Conservation (phyloP, 2,329 filamentous ascomycete genomes). For the Pseudomassariella vexata region DNA sequence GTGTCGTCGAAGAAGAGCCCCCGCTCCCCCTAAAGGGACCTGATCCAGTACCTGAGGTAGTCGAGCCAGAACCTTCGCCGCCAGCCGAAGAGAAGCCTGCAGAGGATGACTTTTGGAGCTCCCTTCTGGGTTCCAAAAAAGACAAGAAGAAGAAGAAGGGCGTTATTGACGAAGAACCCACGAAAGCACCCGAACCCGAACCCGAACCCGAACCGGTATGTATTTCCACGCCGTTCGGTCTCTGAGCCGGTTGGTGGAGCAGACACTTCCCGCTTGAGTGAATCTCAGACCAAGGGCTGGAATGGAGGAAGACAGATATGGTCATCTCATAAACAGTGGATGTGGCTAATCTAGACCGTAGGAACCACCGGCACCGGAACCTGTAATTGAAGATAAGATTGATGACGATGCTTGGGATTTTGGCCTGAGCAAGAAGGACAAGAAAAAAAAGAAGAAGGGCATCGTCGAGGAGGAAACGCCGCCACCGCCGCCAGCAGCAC, state of each 20-base stretch:
- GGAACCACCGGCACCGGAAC: slow-evolving; percentile 15
- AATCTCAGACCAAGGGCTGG: too few species aligned
- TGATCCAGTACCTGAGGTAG: slow-evolving; percentile 1
- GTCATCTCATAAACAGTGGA: too few species aligned
- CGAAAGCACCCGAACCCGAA: slow-evolving; percentile 23
- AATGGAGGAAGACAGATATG: too few species aligned
- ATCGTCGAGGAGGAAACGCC: slow-evolving; percentile 10
- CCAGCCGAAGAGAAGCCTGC: slow-evolving; percentile 14
- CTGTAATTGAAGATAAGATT: slow-evolving; percentile 17
- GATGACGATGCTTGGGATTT: slow-evolving; percentile 30
- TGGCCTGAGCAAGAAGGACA: slow-evolving; percentile 23
- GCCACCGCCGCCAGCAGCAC: slow-evolving; percentile 10
- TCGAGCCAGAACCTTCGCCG: slow-evolving; percentile 20
- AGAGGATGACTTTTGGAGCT: slow-evolving; percentile 14
- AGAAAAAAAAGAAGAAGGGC: slow-evolving; percentile 32
- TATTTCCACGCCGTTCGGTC: too few species aligned
- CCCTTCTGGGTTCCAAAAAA: slow-evolving; percentile 12
- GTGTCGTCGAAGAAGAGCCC: slow-evolving; percentile 3
- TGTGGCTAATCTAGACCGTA: too few species aligned
- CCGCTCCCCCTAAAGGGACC: slow-evolving; percentile 4
- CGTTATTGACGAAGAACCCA: slow-evolving; percentile 12
- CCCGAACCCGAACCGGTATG: slow-evolving; percentile 10
- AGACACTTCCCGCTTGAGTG: too few species aligned
- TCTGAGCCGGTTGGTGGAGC: too few species aligned
- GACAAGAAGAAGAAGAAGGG: slow-evolving; percentile 25